phyloP scores from a whole-genome alignment of 345 rosid species.

The Aurinia saxatilis region DNA sequence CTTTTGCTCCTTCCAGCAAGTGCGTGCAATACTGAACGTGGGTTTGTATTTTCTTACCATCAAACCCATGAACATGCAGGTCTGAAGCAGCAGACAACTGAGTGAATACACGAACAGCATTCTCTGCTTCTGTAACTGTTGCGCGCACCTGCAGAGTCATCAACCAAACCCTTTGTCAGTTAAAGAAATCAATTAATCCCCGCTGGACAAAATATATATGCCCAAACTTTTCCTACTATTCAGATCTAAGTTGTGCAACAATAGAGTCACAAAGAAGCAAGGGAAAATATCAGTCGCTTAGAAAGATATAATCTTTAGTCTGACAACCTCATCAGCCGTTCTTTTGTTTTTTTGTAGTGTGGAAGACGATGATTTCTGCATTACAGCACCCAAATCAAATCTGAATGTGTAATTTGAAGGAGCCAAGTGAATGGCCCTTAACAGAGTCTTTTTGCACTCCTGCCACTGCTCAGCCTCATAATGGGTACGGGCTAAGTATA shows the following conservation, averaged over 20 bases:
- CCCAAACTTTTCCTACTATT: not conserved
- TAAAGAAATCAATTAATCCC: not conserved
- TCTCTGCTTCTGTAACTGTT: constrained; percentile 87
- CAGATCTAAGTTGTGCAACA: too few species aligned
- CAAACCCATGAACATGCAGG: constrained; percentile 91
- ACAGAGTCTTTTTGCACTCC: constrained; percentile 92
- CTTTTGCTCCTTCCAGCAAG: constrained; percentile 83
- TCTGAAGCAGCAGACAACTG: constrained; percentile 87
- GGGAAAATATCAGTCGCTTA: not conserved
- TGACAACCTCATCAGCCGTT: constrained; percentile 83
- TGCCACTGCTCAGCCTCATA: constrained; percentile 99
- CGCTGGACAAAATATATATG: not conserved
- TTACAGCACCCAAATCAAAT: constrained; percentile 95
- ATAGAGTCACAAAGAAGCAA: not conserved
- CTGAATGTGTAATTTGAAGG: constrained; percentile 91
- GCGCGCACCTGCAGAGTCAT: constrained; percentile 67
- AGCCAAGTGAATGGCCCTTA: constrained; percentile 88
- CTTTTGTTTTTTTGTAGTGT: constrained; percentile 88
- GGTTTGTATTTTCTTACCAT: constrained; percentile 91
- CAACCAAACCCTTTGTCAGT: constrained; percentile 12
- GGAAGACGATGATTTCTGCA: constrained; percentile 97
- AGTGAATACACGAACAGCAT: constrained; percentile 87
- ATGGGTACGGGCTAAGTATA: constrained; percentile 90
- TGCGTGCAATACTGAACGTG: constrained; percentile 97
- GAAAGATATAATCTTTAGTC: not conserved